Evolutionary conservation across 2,329 filamentous ascomycete species (phyloP), one percentile per base, ranked within the genome.

Genomic region (Beauveria sp.): DNA sequence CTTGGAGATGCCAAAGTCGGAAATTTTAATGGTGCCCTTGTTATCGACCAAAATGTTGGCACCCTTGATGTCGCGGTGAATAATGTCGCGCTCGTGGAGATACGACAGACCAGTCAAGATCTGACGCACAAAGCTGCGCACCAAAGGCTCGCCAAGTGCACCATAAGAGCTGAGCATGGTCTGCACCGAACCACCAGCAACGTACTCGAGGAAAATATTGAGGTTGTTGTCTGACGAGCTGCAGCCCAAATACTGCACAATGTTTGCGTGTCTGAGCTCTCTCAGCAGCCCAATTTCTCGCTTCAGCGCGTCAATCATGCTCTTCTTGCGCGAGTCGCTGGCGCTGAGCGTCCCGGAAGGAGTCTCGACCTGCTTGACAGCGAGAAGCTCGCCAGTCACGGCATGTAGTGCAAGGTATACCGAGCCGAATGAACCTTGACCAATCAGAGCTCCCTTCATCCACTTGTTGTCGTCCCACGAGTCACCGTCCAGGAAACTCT

Each of bases 181-280:
- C 67, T 96, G 95, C 28, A 99, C 96, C 14, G 93, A 98, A 51
- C 95, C 95, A 75, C 95, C 95, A 18, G 95, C 91, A 38, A 99
- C 95, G 73, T 99, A 99, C 76, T 99, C 95, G 71, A 99, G 86
- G 86, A 99, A 99, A 89, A 99, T 99, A 78, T 99, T 99, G 69
- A 99, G 86, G 73, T 93, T 88, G 60, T 93, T 88, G 20, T 91
- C 86, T 64, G 96, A 95, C 9, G 91, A 93, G 70, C 93, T 93
- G 67, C 93, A 97, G 63, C 95, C 95, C 8, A 99, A 86, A 72
- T 99, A 99, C 73, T 97, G 95, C 73, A 99, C 95, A 71, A 99
- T 98, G 73, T 99, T 98, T 61, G 91, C 86, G 71, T 99, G 95
- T 70, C 96, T 92, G 55, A 99, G 86, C 67, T 97, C 95, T 65